These are phyloP conservation scores for Colletotrichum australisinense DNA, from an alignment of 2,329 filamentous ascomycete species.

Conservation along the genomic window DNA sequence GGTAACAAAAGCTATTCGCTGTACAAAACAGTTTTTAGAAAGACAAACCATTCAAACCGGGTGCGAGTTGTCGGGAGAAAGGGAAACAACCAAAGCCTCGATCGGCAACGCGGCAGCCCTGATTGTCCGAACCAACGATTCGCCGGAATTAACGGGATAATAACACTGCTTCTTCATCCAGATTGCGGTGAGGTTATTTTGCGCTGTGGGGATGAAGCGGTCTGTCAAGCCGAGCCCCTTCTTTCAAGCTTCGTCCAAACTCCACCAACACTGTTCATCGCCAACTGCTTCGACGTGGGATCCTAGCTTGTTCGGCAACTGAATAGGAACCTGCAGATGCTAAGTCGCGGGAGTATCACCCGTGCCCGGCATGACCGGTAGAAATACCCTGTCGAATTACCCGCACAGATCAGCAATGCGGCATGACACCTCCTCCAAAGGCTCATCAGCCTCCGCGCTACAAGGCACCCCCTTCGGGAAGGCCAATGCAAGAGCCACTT, in stretches of 20 bases:
- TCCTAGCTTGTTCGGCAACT: neutral
- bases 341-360: conserved; percentile 4
- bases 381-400: neutral
- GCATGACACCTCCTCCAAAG: neutral
- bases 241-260: neutral
- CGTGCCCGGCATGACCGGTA: conserved; percentile 12
- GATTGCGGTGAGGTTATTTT: neutral
- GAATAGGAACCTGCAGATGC: neutral
- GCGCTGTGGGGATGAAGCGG: neutral
- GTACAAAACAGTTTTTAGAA: neutral
- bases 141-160: neutral
- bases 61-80: neutral
- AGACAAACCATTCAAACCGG: too few relatives aligned
- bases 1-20: neutral
- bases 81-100: neutral
- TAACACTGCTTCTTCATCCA: neutral
- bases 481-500: neutral
- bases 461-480: neutral
- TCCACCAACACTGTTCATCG: neutral
- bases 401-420: conserved; percentile 9
- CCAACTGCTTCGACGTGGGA: neutral
- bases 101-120: neutral
- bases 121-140: neutral
- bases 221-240: neutral
- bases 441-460: neutral